Evolutionary conservation across 176 grass and related monocot species (phyloP), one percentile per base, ranked within the genome.

Genomic region (Chrysopogon serrulatus): DNA sequence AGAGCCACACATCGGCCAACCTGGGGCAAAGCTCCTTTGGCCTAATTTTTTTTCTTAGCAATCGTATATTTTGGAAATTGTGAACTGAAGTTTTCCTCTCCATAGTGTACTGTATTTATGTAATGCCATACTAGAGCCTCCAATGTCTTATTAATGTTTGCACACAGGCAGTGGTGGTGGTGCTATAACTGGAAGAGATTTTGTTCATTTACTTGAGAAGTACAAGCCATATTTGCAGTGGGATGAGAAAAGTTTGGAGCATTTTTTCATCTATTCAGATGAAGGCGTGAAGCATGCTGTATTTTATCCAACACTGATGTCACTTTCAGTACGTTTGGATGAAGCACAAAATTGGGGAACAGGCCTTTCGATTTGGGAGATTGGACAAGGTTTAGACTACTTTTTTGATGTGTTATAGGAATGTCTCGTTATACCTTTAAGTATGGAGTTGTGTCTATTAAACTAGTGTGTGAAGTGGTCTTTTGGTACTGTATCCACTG

Each of bases 361-460:
- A 70, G 73, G 93, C 24, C 78, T 98, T 56, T 98, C 96, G 18
- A 94, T 95, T 81, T 98, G 93, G 93, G 93, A 98, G 84, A 92
- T 95, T 40, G 93, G 93, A 36, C 96, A 95, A 90, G 93, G 93
- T 88, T 87, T 98, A 76, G 91, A 94, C 82, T 98, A 95, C 77
- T 92, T 98, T 86, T 92, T 98, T 68, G 83, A 98, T 83, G 59
- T 93, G 86, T 81, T 95, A n/a, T 98, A 90, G 72, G 57, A 78
- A 41, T 73, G 33, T 84, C 26, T 84, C 80, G 41, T 21, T 62
- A 28, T 74, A 19, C 8, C 32, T 44, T 31, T 75, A 11, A n/a
- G 66, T 68, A 30, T 23, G 36, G 33, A 77, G 17, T 27, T 65
- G 44, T 37, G 11, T 15, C 72, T 36, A 8, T 72, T 73, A 44